These are phyloP conservation scores for Zelonia costaricensis DNA, from an alignment of 208 protist genomes.

Conservation along the genomic window DNA sequence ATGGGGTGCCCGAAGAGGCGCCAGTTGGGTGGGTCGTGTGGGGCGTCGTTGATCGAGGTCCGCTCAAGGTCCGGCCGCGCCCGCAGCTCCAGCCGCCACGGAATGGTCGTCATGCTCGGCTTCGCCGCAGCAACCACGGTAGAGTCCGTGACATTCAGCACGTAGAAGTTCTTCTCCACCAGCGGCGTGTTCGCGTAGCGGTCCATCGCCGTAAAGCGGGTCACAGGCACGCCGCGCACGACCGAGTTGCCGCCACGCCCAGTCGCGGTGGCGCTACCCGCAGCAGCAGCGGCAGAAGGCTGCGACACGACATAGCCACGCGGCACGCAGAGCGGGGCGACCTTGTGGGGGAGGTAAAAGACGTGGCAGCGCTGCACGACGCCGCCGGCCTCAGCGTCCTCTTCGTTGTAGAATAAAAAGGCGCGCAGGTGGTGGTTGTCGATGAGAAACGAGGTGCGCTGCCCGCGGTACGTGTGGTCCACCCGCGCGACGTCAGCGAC, in stretches of 20 bases:
- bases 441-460: constrained; percentile 27
- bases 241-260: constrained; percentile 25
- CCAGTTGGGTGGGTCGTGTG: constrained; percentile 57
- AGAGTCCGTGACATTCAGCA: constrained; percentile 17
- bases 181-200: constrained; percentile 28
- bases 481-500: constrained; percentile 19
- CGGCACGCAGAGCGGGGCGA: constrained; percentile 45
- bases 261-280: constrained; percentile 1
- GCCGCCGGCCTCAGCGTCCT: not conserved
- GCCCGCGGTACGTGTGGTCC: constrained; percentile 28
- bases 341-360: constrained; percentile 18
- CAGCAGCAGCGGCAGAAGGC: no score
- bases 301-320: constrained; percentile 23
- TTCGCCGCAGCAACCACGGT: not conserved
- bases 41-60: constrained; percentile 36
- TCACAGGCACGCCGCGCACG: constrained; percentile 52
- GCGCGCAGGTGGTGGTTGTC: constrained; percentile 28
- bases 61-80: constrained; percentile 30
- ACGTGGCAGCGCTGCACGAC: constrained; percentile 21
- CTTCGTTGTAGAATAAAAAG: constrained; percentile 20
- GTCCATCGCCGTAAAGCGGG: constrained; percentile 43
- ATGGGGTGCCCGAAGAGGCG: constrained; percentile 70
- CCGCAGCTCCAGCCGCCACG: constrained; percentile 62
- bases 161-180: constrained; percentile 30
- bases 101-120: constrained; percentile 19